These are phyloP conservation scores for Diaporthe nobilis DNA, from an alignment of 2,329 filamentous ascomycete species.

Conservation along the genomic window DNA sequence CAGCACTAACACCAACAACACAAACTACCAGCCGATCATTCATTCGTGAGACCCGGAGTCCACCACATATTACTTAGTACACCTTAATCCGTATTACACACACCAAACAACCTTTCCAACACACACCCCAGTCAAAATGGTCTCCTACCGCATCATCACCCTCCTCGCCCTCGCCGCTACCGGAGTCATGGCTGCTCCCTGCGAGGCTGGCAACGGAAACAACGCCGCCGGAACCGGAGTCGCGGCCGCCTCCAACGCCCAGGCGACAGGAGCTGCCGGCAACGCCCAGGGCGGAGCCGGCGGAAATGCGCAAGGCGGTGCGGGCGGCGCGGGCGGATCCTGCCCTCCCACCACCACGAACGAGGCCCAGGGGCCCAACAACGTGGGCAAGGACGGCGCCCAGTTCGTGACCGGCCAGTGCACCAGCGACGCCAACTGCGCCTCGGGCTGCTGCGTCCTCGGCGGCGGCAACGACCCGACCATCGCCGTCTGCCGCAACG, in stretches of 20 bases:
- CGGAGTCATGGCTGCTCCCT: conserved; percentile 24
- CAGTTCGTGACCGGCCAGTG: conserved; percentile 35
- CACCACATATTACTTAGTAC: not conserved
- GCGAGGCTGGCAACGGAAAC: not conserved
- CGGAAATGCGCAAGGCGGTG: not conserved
- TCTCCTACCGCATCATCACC: conserved; percentile 27
- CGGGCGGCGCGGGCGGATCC: not conserved
- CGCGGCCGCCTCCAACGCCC: not conserved
- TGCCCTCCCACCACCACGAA: not conserved
- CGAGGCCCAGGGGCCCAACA: not conserved
- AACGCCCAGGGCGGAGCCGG: not conserved
- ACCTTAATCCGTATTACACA: conserved; percentile 12
- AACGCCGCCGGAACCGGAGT: conserved; percentile 3
- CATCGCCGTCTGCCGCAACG: conserved; percentile 29
- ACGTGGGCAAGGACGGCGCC: conserved; percentile 8
- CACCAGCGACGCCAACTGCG: conserved; percentile 30
- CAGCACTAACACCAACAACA: not conserved
- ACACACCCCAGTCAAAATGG: conserved; percentile 2
- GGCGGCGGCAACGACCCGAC: conserved; percentile 1
- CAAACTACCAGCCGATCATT: not conserved
- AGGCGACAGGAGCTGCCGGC: not conserved
- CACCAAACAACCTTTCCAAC: not conserved
- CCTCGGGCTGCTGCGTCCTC: conserved; percentile 13
- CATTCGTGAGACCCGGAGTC: conserved; percentile 26
- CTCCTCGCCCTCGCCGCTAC: conserved; percentile 11